phyloP scores from a whole-genome alignment of 192 early-diverging fungal genomes.

The Gamsiella multidivaricata region DNA sequence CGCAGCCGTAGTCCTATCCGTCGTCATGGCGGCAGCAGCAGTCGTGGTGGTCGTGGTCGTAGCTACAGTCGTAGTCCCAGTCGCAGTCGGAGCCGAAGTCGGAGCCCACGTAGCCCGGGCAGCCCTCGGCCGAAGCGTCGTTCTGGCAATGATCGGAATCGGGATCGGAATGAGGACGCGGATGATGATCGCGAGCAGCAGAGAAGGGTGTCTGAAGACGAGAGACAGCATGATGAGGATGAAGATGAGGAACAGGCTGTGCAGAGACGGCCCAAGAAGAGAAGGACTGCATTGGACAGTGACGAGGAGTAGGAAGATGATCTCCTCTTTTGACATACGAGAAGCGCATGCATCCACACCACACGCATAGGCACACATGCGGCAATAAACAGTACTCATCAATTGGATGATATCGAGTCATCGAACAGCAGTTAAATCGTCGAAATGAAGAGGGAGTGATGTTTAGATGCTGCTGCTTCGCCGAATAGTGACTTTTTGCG shows the following conservation, averaged over 20 bases:
- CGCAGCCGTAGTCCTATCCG: conserved; percentile 33
- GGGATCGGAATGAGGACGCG: conserved; percentile 38
- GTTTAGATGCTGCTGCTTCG: too few species aligned
- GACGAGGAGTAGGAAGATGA: conserved; percentile 56
- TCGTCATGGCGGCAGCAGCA: conserved; percentile 34
- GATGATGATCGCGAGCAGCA: conserved; percentile 21
- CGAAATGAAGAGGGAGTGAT: too few species aligned
- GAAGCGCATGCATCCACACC: too few species aligned
- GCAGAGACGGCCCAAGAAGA: conserved; percentile 50
- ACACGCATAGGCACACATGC: too few species aligned
- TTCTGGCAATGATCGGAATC: conserved; percentile 8
- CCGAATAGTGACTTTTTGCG: too few species aligned
- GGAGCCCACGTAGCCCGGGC: conserved; percentile 25
- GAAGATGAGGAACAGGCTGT: conserved; percentile 52
- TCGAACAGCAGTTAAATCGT: too few species aligned
- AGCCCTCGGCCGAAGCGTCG: conserved; percentile 12
- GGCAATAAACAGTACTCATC: too few species aligned
- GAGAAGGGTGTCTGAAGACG: conserved; percentile 20
- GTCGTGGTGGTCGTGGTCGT: conserved; percentile 30
- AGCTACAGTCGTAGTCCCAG: conserved; percentile 28
- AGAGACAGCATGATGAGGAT: conserved; percentile 40
- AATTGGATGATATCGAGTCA: too few species aligned
- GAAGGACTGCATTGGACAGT: conserved; percentile 50
- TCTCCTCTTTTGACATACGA: too few species aligned
- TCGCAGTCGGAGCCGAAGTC: conserved; percentile 25